A percentile compares a stretch with the other conserved stretches of the same genome.
Evolutionary conservation across 352 stramenopile species (phyloP).

Genomic region (Globisporangium parvum): DNA sequence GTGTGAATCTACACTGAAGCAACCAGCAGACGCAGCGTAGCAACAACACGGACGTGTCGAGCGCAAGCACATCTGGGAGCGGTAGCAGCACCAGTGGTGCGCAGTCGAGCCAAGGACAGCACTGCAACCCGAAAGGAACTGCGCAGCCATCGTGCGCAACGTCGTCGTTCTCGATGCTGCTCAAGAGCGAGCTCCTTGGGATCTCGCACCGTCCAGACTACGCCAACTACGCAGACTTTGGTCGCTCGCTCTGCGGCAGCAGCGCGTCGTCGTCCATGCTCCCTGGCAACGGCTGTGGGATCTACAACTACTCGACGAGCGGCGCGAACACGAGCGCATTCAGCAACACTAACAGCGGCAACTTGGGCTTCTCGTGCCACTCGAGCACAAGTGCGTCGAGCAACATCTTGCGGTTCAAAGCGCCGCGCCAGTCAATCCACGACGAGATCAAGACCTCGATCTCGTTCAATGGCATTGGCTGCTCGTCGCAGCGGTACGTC

Average conservation of each 20-base stretch:
- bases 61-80: constrained; percentile 6
- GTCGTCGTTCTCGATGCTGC: constrained; percentile 67
- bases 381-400: constrained; percentile 28
- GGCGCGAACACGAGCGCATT: constrained; percentile 6
- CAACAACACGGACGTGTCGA: constrained; percentile 8
- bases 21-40: constrained; percentile 13
- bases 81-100: not conserved
- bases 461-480: constrained; percentile 37
- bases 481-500: constrained; percentile 26
- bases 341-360: constrained; percentile 24
- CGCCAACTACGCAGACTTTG: constrained; percentile 19
- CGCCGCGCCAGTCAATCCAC: constrained; percentile 48
- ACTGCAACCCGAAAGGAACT: constrained; percentile 6
- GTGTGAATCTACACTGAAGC: not conserved
- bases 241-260: constrained; percentile 9
- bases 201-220: constrained; percentile 26
- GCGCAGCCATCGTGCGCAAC: constrained; percentile 13
- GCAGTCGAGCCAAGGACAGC: not conserved
- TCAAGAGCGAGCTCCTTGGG: constrained; percentile 70
- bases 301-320: constrained; percentile 20
- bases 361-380: constrained; percentile 22
- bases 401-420: constrained; percentile 76
- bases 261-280: constrained; percentile 6
- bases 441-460: constrained; percentile 52
- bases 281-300: constrained; percentile 12